Evolutionary conservation across 768 basidiomycete genomes (phyloP).

Genomic region (Russula dissimulans): DNA sequence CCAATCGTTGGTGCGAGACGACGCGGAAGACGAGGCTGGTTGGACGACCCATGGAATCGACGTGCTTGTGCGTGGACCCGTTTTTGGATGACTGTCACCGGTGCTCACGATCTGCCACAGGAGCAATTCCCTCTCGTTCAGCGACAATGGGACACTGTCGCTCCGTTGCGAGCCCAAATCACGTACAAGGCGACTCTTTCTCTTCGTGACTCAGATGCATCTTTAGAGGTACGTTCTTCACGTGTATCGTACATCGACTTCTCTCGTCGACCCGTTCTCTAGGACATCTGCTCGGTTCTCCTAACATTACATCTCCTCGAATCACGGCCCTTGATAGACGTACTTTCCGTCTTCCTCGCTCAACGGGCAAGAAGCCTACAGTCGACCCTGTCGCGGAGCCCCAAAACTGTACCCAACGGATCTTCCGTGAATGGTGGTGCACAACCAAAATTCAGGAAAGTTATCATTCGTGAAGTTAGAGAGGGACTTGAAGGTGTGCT

Average conservation of each 20-base stretch:
- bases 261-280: slow-evolving; percentile 6
- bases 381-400: slow-evolving; percentile 23
- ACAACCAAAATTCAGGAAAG: slow-evolving; percentile 25
- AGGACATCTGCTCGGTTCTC: slow-evolving; percentile 73
- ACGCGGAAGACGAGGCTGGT: slow-evolving; percentile 52
- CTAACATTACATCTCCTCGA: slow-evolving; percentile 85
- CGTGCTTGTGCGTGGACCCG: slow-evolving; percentile 40
- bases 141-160: slow-evolving; percentile 87
- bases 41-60: slow-evolving; percentile 55
- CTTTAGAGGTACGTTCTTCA: slow-evolving; percentile 39
- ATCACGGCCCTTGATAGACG: slow-evolving; percentile 68
- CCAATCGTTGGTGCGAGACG: slow-evolving; percentile 55
- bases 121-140: slow-evolving; percentile 82
- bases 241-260: not conserved
- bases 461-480: slow-evolving; percentile 41
- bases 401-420: slow-evolving; percentile 2
- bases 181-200: slow-evolving; percentile 78
- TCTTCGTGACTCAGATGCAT: slow-evolving; percentile 51
- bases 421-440: slow-evolving; percentile 11
- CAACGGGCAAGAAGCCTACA: slow-evolving; percentile 61
- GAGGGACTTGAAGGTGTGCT: slow-evolving; percentile 44
- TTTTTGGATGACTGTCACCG: not conserved
- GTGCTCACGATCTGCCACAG: slow-evolving; percentile 30
- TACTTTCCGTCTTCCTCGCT: slow-evolving; percentile 56
- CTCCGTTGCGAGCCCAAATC: slow-evolving; percentile 82